phyloP scores from a whole-genome alignment of 1,284 basidiomycete species.

The Apiotrichum brassicae region DNA sequence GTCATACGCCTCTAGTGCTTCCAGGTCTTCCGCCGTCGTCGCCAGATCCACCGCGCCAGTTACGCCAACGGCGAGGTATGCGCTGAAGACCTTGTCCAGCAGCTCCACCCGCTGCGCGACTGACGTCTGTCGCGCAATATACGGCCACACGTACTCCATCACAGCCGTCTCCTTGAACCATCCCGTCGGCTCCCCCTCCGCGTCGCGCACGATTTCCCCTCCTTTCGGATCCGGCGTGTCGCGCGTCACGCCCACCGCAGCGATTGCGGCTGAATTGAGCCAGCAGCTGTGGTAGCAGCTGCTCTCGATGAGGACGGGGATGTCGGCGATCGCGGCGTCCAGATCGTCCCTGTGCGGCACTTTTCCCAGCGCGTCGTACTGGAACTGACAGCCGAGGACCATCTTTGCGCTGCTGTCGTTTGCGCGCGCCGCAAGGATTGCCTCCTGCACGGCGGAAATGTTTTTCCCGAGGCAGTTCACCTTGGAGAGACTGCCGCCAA shows the following conservation, averaged over 20 bases:
- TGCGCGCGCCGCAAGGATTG: slow-evolving; percentile 4
- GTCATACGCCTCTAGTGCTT: slow-evolving; percentile 23
- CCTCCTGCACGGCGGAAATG: slow-evolving; percentile 16
- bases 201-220: slow-evolving; percentile 27
- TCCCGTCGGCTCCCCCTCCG: slow-evolving; percentile 25
- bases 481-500: slow-evolving; percentile 24
- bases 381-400: slow-evolving; percentile 23
- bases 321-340: slow-evolving; percentile 23
- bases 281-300: slow-evolving; percentile 27
- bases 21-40: slow-evolving; percentile 19
- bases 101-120: slow-evolving; percentile 14
- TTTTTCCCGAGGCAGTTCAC: slow-evolving; percentile 16
- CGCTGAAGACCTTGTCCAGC: slow-evolving; percentile 20
- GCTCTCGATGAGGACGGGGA: slow-evolving; percentile 32
- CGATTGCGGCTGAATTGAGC: slow-evolving; percentile 28
- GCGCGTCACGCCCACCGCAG: slow-evolving; percentile 20
- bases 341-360: slow-evolving; percentile 20
- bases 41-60: slow-evolving; percentile 32
- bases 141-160: slow-evolving; percentile 27
- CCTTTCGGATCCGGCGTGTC: slow-evolving; percentile 24
- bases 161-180: slow-evolving; percentile 25
- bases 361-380: slow-evolving; percentile 22
- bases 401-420: slow-evolving; percentile 8
- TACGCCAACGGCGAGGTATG: slow-evolving; percentile 25
- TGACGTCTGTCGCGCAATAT: slow-evolving; percentile 11